Evolutionary conservation across 495 filamentous ascomycete genomes (phyloP), one percentile per base, ranked within the genome.

Genomic region (Apiosordaria backusii): DNA sequence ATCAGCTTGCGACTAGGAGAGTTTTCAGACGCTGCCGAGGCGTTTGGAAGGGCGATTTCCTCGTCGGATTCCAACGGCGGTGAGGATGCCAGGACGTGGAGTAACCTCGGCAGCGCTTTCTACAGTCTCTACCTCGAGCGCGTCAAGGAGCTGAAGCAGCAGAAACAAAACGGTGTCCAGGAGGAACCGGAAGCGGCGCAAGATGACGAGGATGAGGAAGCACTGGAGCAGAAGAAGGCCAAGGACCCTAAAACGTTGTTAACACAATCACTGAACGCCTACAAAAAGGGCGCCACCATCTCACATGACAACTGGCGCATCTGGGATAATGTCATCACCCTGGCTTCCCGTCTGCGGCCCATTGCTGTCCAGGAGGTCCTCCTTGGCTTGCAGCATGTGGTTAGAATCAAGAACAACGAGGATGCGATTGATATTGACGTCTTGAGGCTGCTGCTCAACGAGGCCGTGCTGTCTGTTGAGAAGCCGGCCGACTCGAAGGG

Each of bases 311-410:
- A 92, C 77, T 90, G 87, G 83, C 86, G 91, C 65, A 97, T 99
- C 68, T 97, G 93, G 93, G 91, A 96, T 67, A 99, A 99, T 72
- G 86, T 97, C 16, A 84, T 98, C 58, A 92, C 90, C 2, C 88
- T 99, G 50, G 89, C 91, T 0, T 86, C 90, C 4, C 89, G 91
- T 9, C 81, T 93, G 18, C 82, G 83, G 0, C 93, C 93, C 0
- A 88, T 90, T 0, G 85, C 90, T 0, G 90, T 90, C 73, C 75
- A 81, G 1, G 92, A 97, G 52, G 80, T 96, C 21, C 76, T 97
- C 18, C 78, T 87, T 15, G 92, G 90, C 0, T 82, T 95, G 68
- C 83, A 80, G 27, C 85, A 87, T 50, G 75, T 98, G 40, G 87
- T 97, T 63, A 88, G 90, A 22, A 84, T 98, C 23, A 85, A 90